Conservation (phyloP, 1,284 basidiomycete genomes). For the Cronartium quercuum region DNA sequence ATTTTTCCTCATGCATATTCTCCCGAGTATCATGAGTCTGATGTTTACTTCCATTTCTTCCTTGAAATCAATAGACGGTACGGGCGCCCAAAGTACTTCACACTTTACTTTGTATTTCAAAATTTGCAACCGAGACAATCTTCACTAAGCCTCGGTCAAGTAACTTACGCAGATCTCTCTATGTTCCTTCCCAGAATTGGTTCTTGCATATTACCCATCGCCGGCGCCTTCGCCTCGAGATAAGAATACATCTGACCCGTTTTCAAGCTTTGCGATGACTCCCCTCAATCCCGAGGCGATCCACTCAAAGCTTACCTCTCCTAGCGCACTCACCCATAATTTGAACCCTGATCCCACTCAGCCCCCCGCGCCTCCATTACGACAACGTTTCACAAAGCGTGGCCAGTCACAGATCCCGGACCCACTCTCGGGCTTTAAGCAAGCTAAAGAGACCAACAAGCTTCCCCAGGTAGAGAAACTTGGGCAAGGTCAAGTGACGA, state of each 20-base stretch:
- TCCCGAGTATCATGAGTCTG: not conserved
- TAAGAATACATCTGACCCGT: not conserved
- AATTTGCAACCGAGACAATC: not conserved
- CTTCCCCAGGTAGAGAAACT: slow-evolving; percentile 9
- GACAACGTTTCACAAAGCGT: not conserved
- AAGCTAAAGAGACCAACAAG: not conserved
- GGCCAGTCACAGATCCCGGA: not conserved
- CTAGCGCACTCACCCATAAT: not conserved
- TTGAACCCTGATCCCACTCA: not conserved
- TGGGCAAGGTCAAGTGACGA: slow-evolving; percentile 11
- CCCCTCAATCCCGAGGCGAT: not conserved
- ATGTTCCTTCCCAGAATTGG: slow-evolving; percentile 5
- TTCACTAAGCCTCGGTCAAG: too few relatives aligned
- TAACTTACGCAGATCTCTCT: not conserved
- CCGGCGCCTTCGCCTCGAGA: slow-evolving; percentile 11
- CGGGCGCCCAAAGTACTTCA: slow-evolving; percentile 16
- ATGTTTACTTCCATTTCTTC: not conserved
- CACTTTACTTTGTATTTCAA: not conserved
- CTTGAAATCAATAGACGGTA: slow-evolving; percentile 10
- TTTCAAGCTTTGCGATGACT: not conserved
- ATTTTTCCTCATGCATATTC: not conserved
- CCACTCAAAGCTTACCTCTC: not conserved
- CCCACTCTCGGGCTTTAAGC: not conserved
- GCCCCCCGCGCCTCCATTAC: too few relatives aligned
- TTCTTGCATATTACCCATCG: slow-evolving; percentile 34